These are phyloP conservation scores for Backusella morwellensis DNA, from an alignment of 192 early-diverging fungal species.

Conservation along the genomic window DNA sequence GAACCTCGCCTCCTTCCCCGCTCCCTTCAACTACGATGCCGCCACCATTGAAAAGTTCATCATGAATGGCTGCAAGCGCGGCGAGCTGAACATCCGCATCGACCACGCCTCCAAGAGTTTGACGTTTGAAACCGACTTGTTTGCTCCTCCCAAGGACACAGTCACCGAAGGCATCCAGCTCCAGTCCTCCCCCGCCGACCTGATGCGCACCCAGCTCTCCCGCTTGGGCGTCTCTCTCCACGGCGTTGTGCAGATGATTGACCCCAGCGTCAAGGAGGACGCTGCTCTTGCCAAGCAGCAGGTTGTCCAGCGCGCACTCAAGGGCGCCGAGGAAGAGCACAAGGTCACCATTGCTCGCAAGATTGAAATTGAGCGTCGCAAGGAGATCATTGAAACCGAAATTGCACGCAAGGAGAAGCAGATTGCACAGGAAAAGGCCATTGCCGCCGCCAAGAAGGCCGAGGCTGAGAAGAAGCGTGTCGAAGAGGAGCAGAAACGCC, in stretches of 20 bases:
- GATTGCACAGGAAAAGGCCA: conserved; percentile 75
- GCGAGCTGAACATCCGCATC: conserved; percentile 93
- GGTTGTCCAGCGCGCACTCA: conserved; percentile 69
- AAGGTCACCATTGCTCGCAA: conserved; percentile 72
- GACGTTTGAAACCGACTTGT: conserved; percentile 92
- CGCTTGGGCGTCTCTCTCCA: conserved; percentile 83
- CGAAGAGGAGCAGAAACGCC: conserved; percentile 80
- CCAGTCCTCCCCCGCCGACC: conserved; percentile 82
- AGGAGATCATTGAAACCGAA: conserved; percentile 74
- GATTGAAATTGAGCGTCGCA: conserved; percentile 83
- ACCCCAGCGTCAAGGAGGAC: conserved; percentile 67
- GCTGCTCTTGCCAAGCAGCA: conserved; percentile 65
- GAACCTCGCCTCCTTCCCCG: conserved; percentile 84
- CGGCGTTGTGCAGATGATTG: conserved; percentile 81
- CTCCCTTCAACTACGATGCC: conserved; percentile 80
- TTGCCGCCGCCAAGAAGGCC: conserved; percentile 71
- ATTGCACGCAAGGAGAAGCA: conserved; percentile 79
- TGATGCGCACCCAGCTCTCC: conserved; percentile 91
- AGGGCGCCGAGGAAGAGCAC: conserved; percentile 81
- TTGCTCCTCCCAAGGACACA: conserved; percentile 69
- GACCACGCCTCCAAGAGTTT: conserved; percentile 89
- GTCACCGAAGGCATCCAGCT: conserved; percentile 81
- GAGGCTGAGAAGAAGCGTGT: conserved; percentile 80
- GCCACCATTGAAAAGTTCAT: conserved; percentile 96
- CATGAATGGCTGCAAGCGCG: conserved; percentile 96